Evolutionary conservation across 2,329 filamentous ascomycete species (phyloP).

Genomic region (Orbilia oligospora): DNA sequence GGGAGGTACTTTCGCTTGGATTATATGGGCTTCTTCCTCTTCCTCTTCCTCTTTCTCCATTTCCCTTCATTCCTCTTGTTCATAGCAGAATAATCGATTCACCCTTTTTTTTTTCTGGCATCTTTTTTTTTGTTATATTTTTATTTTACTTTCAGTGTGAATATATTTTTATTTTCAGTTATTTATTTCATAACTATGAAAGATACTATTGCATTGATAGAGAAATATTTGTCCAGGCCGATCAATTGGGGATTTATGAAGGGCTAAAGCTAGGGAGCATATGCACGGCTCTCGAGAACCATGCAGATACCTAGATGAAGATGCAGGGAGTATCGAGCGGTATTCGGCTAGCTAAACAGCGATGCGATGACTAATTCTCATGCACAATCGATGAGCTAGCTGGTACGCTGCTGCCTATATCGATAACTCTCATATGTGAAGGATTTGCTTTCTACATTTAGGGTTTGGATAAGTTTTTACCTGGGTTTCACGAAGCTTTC

Average conservation of each 20-base stretch:
- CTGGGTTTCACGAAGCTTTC: neutral
- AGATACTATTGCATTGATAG: no score
- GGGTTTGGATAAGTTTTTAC: constrained; percentile 1
- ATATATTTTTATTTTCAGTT: constrained; percentile 16
- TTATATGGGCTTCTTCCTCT: neutral
- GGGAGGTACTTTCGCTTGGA: constrained; percentile 19
- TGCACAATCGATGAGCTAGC: neutral
- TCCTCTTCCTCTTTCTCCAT: neutral
- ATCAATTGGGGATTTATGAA: neutral
- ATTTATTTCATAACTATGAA: neutral
- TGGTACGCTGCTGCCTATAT: constrained; percentile 23
- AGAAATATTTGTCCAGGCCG: neutral
- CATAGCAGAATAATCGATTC: constrained; percentile 56
- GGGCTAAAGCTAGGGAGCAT: no score
- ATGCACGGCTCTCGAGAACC: no score
- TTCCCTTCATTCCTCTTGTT: constrained; percentile 11
- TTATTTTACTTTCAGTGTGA: constrained; percentile 16
- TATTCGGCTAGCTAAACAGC: constrained; percentile 14
- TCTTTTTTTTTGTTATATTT: no score
- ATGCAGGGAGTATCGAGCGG: neutral
- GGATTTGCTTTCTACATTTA: constrained; percentile 39
- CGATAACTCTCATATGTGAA: constrained; percentile 23
- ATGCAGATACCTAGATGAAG: no score
- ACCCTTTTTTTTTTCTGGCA: constrained; percentile 8
- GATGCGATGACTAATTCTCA: neutral